phyloP scores from a whole-genome alignment of 805 yeast genomes.

The Yarrowia sp. region DNA sequence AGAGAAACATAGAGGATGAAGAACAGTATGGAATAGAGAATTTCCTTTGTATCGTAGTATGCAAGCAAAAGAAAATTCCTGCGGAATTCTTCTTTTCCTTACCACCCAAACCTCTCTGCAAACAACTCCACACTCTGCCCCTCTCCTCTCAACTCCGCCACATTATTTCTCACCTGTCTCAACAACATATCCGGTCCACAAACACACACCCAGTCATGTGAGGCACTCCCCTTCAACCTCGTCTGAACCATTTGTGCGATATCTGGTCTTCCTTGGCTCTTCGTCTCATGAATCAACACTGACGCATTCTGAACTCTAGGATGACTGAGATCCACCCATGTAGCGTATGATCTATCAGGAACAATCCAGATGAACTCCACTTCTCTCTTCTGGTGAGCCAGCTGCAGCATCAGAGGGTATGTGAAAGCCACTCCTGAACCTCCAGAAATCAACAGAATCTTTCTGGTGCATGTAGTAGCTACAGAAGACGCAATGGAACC shows the following conservation, averaged over 20 bases:
- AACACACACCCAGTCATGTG: slow-evolving; percentile 34
- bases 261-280: slow-evolving; percentile 38
- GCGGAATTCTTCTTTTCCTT: background rate
- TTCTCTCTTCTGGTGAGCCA: slow-evolving; percentile 27
- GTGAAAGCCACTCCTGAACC: slow-evolving; percentile 40
- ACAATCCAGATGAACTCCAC: slow-evolving; percentile 38
- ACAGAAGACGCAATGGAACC: slow-evolving; percentile 26
- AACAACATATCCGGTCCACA: slow-evolving; percentile 39
- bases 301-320: slow-evolving; percentile 11
- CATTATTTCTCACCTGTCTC: slow-evolving; percentile 35
- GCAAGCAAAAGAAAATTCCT: too few species aligned
- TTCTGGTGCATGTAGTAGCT: slow-evolving; percentile 25
- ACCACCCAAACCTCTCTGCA: slow-evolving; percentile 40
- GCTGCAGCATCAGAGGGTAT: slow-evolving; percentile 33
- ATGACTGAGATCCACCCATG: slow-evolving; percentile 36
- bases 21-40: too few species aligned
- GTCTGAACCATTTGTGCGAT: slow-evolving; percentile 32
- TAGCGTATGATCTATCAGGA: slow-evolving; percentile 34
- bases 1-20: too few species aligned
- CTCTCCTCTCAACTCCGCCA: slow-evolving; percentile 34
- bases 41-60: too few species aligned
- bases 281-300: slow-evolving; percentile 30
- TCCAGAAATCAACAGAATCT: slow-evolving; percentile 37
- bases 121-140: slow-evolving; percentile 35
- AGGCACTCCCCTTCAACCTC: slow-evolving; percentile 2